Evolutionary conservation across 2,329 filamentous ascomycete species (phyloP).

Genomic region (Aspergillus uvarum): DNA sequence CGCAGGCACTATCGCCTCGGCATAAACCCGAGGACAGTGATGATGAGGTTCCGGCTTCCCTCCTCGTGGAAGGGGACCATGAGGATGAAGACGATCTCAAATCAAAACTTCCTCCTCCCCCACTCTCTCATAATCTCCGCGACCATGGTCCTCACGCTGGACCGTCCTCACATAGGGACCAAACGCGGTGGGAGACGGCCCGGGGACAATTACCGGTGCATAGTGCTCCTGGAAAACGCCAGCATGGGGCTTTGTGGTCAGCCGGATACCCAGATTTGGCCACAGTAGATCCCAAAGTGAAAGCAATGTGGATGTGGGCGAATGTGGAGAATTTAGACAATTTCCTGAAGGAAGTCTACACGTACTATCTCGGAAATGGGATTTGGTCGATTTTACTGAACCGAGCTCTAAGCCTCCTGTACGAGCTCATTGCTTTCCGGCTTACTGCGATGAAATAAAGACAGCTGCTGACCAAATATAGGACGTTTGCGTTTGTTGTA

Average conservation of each 20-base stretch:
- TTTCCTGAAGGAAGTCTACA: conserved; percentile 82
- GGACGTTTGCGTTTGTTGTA: conserved; percentile 79
- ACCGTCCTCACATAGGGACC: conserved; percentile 44
- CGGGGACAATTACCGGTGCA: conserved; percentile 45
- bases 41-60: conserved; percentile 63
- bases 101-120: conserved; percentile 42
- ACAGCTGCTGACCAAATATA: conserved; percentile 31
- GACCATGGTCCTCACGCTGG: conserved; percentile 34
- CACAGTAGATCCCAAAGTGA: conserved; percentile 64
- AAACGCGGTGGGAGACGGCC: conserved; percentile 53
- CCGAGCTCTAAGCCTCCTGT: conserved; percentile 70
- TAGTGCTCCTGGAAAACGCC: conserved; percentile 17
- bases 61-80: conserved; percentile 57
- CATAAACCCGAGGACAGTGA: conserved; percentile 54
- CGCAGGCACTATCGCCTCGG: conserved; percentile 29
- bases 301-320: conserved; percentile 88
- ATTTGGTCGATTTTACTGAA: conserved; percentile 80
- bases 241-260: conserved; percentile 27
- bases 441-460: background rate
- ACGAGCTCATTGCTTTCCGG: conserved; percentile 33
- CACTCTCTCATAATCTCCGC: conserved; percentile 26
- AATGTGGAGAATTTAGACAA: conserved; percentile 87
- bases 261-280: conserved; percentile 36
- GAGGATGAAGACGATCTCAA: conserved; percentile 38
- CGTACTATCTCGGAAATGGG: conserved; percentile 80